These are phyloP conservation scores for Pontederia paniculata DNA, from an alignment of 176 grass and related monocot genomes.

Conservation along the genomic window DNA sequence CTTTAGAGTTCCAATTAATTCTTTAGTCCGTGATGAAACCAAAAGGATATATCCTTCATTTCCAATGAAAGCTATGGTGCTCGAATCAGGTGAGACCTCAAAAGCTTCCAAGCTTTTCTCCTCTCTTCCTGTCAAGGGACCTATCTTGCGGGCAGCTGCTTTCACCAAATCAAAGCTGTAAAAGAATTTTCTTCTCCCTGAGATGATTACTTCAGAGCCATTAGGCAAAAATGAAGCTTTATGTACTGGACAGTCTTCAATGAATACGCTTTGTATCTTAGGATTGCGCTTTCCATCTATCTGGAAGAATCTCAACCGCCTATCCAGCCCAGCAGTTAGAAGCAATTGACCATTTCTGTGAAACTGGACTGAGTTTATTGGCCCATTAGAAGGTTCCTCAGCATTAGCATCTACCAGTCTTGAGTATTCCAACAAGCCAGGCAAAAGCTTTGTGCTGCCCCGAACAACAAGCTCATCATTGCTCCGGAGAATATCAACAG, in stretches of 20 bases:
- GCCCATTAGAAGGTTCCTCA: conserved; percentile 40
- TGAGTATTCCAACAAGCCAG: conserved; percentile 55
- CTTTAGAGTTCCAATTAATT: conserved; percentile 74
- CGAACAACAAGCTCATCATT: conserved; percentile 26
- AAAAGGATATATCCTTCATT: conserved; percentile 82
- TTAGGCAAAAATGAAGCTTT: conserved; percentile 68
- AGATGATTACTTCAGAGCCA: conserved; percentile 62
- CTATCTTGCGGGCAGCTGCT: conserved; percentile 42
- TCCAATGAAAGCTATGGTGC: conserved; percentile 64
- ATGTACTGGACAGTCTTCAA: conserved; percentile 42
- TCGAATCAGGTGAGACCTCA: conserved; percentile 81
- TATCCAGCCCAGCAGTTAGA: conserved; percentile 55
- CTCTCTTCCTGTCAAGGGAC: conserved; percentile 59
- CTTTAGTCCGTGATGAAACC: conserved; percentile 63
- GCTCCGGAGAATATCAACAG: conserved; percentile 23
- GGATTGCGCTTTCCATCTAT: conserved; percentile 68
- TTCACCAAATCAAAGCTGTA: conserved; percentile 83
- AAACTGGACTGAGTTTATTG: conserved; percentile 81
- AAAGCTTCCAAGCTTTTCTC: conserved; percentile 73
- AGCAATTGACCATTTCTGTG: conserved; percentile 71
- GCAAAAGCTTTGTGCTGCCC: conserved; percentile 44
- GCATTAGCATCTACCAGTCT: conserved; percentile 63
- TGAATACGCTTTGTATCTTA: conserved; percentile 62
- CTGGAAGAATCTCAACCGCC: conserved; percentile 61
- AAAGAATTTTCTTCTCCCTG: conserved; percentile 71